phyloP scores from a whole-genome alignment of 768 basidiomycete species.

The Pisolithus sp. region DNA sequence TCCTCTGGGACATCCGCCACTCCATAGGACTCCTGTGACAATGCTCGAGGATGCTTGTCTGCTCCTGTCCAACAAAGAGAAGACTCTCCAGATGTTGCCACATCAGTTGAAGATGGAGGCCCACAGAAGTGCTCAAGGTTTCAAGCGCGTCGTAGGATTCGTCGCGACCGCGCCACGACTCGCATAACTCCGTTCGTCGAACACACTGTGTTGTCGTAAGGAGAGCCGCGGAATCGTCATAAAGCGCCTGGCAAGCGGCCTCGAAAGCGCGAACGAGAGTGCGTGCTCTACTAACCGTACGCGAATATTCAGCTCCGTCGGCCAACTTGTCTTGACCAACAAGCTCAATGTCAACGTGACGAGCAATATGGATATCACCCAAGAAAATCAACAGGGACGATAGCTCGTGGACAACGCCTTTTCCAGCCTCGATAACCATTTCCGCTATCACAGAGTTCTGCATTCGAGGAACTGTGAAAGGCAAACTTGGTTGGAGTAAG shows the following conservation, averaged over 20 bases:
- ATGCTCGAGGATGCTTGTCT: slow-evolving; percentile 31
- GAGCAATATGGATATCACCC: slow-evolving; percentile 46
- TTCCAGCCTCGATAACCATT: slow-evolving; percentile 22
- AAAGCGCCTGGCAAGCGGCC: slow-evolving; percentile 42
- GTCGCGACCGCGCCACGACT: slow-evolving; percentile 17
- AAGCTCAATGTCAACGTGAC: slow-evolving; percentile 46
- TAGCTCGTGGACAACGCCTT: slow-evolving; percentile 31
- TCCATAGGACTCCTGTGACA: slow-evolving; percentile 38
- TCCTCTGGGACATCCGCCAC: slow-evolving; percentile 40
- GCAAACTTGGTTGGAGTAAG: background rate
- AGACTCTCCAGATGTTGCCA: slow-evolving; percentile 36
- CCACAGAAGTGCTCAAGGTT: slow-evolving; percentile 24
- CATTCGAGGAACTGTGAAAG: background rate
- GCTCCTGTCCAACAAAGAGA: slow-evolving; percentile 33
- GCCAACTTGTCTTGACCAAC: slow-evolving; percentile 25
- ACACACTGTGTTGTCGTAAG: slow-evolving; percentile 35
- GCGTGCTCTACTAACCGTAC: slow-evolving; percentile 41
- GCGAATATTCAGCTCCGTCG: slow-evolving; percentile 33
- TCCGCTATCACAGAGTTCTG: slow-evolving; percentile 11
- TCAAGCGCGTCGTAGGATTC: slow-evolving; percentile 24
- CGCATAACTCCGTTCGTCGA: slow-evolving; percentile 21
- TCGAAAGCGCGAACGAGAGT: slow-evolving; percentile 44
- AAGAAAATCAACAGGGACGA: slow-evolving; percentile 36
- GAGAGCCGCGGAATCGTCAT: slow-evolving; percentile 40
- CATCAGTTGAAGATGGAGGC: slow-evolving; percentile 29